phyloP scores from a whole-genome alignment of 1,284 basidiomycete species.

The Fomitopsis schrenkii region DNA sequence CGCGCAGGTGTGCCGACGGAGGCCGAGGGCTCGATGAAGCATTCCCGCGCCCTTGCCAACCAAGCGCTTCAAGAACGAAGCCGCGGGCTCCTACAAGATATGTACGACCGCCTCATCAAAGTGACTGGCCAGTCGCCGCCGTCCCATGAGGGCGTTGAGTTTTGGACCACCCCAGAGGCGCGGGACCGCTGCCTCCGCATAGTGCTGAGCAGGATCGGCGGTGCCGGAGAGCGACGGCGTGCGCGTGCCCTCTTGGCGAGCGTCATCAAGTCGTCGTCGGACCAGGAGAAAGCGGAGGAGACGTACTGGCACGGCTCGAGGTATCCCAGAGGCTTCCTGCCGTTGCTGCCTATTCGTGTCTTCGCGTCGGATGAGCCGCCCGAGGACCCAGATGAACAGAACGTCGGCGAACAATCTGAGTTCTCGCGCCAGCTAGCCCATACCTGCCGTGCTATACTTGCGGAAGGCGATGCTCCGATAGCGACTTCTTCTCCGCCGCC shows the following conservation, averaged over 20 bases:
- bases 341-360: slow-evolving; percentile 52
- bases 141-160: slow-evolving; percentile 37
- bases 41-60: slow-evolving; percentile 58
- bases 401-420: background rate
- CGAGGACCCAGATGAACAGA: background rate
- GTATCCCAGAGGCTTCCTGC: slow-evolving; percentile 44
- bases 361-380: slow-evolving; percentile 31
- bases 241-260: slow-evolving; percentile 49
- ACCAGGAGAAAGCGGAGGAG: slow-evolving; percentile 30
- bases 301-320: slow-evolving; percentile 65
- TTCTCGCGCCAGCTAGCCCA: slow-evolving; percentile 44
- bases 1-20: slow-evolving; percentile 18
- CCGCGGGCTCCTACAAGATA: slow-evolving; percentile 59
- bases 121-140: slow-evolving; percentile 5
- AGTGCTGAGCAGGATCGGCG: slow-evolving; percentile 64
- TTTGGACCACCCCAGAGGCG: slow-evolving; percentile 79
- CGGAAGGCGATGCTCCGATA: slow-evolving; percentile 35
- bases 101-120: slow-evolving; percentile 41
- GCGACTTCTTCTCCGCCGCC: background rate
- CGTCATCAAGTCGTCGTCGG: background rate
- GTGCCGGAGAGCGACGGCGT: slow-evolving; percentile 54
- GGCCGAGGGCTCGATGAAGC: slow-evolving; percentile 35
- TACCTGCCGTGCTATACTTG: slow-evolving; percentile 51
- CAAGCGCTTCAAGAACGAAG: slow-evolving; percentile 74
- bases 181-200: slow-evolving; percentile 65